These are phyloP conservation scores for Cicer yamashitae DNA, from an alignment of 306 rosid species.

Conservation along the genomic window DNA sequence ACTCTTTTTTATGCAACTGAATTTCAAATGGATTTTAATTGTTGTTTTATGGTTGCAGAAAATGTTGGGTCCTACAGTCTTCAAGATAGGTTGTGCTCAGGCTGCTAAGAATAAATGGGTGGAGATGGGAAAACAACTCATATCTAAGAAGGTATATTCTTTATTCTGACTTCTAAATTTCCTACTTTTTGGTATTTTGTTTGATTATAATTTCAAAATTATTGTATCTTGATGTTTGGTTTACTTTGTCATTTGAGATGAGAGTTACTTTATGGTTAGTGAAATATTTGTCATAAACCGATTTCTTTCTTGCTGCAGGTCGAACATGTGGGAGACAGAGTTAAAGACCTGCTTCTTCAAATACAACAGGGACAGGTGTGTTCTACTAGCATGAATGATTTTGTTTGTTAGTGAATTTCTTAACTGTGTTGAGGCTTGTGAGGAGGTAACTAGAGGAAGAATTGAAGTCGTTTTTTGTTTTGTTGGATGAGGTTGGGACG, in stretches of 20 bases:
- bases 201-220: not conserved
- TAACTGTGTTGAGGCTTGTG: constrained; percentile 5
- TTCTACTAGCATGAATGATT: constrained; percentile 30
- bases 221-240: not conserved
- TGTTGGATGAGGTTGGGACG: no score
- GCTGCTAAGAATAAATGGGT: constrained; percentile 93
- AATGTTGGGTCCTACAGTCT: constrained; percentile 60
- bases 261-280: constrained; percentile 16
- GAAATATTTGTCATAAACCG: not conserved
- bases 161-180: not conserved
- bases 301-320: constrained; percentile 57
- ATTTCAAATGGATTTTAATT: not conserved
- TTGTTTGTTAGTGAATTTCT: not conserved
- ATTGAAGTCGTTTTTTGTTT: no score
- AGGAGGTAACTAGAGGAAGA: not conserved
- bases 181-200: not conserved
- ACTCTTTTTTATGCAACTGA: no score
- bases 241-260: constrained; percentile 7
- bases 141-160: constrained; percentile 66
- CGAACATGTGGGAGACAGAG: constrained; percentile 70
- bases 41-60: constrained; percentile 56
- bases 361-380: constrained; percentile 75
- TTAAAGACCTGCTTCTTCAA: constrained; percentile 66
- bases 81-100: constrained; percentile 84
- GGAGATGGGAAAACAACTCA: constrained; percentile 71